phyloP scores from a whole-genome alignment of 441 rosid genomes.

The Gossypium schwendimanii region DNA sequence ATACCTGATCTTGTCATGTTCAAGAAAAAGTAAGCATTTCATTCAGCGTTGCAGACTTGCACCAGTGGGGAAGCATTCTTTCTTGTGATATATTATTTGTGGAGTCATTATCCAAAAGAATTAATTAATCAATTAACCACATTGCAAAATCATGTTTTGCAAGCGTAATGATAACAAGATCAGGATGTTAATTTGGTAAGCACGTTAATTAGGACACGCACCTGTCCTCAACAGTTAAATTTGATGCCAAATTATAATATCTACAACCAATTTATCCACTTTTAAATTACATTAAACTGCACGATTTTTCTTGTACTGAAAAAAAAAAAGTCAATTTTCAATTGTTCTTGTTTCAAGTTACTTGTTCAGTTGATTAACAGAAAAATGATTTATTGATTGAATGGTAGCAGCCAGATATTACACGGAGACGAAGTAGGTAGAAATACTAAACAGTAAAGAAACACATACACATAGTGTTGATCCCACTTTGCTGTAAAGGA shows the following conservation, averaged over 20 bases:
- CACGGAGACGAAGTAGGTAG: not conserved
- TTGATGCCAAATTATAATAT: not conserved
- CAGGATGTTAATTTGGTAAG: not conserved
- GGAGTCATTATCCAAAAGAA: not conserved
- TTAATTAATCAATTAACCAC: not conserved
- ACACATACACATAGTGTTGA: slow-evolving; percentile 5
- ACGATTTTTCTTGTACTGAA: no score
- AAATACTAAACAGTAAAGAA: not conserved
- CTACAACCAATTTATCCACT: not conserved
- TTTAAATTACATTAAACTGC: not conserved
- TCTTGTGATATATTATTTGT: not conserved
- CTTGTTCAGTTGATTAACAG: not conserved
- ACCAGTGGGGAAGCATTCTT: not conserved
- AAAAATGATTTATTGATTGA: not conserved
- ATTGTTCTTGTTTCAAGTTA: not conserved
- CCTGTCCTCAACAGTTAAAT: not conserved
- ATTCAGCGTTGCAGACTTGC: not conserved
- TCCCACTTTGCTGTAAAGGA: slow-evolving; percentile 18
- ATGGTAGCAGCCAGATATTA: not conserved
- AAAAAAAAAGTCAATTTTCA: not conserved
- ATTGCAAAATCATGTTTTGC: not conserved
- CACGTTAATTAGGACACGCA: no score
- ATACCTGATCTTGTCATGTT: not conserved
- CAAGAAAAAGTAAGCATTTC: not conserved
- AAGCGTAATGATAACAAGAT: not conserved